Evolutionary conservation across 257 asterid species (phyloP).

Genomic region (Jaltomata sinuosa): DNA sequence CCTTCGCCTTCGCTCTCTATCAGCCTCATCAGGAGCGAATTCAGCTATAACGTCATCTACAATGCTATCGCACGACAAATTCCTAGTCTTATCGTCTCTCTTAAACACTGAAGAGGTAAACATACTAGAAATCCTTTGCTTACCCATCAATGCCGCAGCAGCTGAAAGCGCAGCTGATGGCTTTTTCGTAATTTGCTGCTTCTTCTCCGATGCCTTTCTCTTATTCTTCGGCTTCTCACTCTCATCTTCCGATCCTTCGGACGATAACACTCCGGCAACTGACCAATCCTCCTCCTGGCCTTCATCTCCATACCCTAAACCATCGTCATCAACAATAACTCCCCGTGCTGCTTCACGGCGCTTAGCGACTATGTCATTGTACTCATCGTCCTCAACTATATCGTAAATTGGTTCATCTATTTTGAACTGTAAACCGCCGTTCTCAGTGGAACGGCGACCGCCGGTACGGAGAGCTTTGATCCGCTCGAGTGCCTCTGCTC

Average conservation of each 20-base stretch:
- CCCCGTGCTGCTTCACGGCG: slow-evolving; percentile 68
- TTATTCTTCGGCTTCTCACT: slow-evolving; percentile 47
- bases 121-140: slow-evolving; percentile 71
- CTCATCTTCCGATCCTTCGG: slow-evolving; percentile 71
- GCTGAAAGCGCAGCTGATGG: slow-evolving; percentile 55
- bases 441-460: slow-evolving; percentile 48
- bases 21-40: slow-evolving; percentile 83
- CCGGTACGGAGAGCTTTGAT: slow-evolving; percentile 61
- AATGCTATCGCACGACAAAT: slow-evolving; percentile 58
- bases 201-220: slow-evolving; percentile 51
- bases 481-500: slow-evolving; percentile 64
- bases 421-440: slow-evolving; percentile 49
- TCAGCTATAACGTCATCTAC: slow-evolving; percentile 91
- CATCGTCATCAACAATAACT: slow-evolving; percentile 81
- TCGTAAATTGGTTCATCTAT: slow-evolving; percentile 78
- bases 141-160: slow-evolving; percentile 88
- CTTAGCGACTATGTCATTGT: slow-evolving; percentile 69
- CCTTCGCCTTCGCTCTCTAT: slow-evolving; percentile 69
- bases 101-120: slow-evolving; percentile 79
- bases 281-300: slow-evolving; percentile 98
- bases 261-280: slow-evolving; percentile 37
- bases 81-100: slow-evolving; percentile 41
- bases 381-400: slow-evolving; percentile 76
- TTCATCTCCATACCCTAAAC: slow-evolving; percentile 86
- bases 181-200: slow-evolving; percentile 45